phyloP scores from a whole-genome alignment of 163 green algal species.

The Chloromonas sp. region DNA sequence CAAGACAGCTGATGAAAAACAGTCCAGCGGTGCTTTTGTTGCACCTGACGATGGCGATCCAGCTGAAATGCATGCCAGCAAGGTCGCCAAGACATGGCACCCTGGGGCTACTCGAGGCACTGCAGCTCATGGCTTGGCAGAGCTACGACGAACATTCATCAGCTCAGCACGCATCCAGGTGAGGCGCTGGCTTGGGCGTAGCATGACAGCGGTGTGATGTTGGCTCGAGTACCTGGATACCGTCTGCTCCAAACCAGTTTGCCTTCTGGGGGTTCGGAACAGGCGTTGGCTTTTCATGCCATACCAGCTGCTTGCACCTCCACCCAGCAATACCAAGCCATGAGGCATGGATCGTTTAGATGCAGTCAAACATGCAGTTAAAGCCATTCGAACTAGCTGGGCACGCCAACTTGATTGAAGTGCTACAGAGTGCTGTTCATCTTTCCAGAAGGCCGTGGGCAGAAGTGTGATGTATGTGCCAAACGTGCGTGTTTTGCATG shows the following conservation, averaged over 20 bases:
- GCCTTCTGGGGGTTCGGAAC: background rate
- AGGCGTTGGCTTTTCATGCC: background rate
- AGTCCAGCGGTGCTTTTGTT: background rate
- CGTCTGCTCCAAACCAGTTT: background rate
- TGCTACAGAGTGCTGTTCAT: too few relatives aligned
- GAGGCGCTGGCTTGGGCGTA: background rate
- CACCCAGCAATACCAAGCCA: background rate
- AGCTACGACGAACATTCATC: background rate
- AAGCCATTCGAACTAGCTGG: too few relatives aligned
- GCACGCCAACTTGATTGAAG: too few relatives aligned
- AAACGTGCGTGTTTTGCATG: too few relatives aligned
- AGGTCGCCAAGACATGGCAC: background rate
- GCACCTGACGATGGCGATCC: background rate
- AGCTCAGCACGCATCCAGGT: background rate
- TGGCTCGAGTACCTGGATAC: background rate
- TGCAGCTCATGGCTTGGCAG: background rate
- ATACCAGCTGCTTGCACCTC: background rate
- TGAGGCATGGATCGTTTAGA: too few relatives aligned
- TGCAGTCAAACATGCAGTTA: too few relatives aligned
- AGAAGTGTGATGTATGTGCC: too few relatives aligned
- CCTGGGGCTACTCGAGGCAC: background rate
- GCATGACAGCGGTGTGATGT: background rate
- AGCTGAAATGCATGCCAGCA: background rate
- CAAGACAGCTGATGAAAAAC: background rate
- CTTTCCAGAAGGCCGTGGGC: too few relatives aligned